phyloP scores from a whole-genome alignment of 2,329 filamentous ascomycete species.

The Phaeomoniella chlamydospora region DNA sequence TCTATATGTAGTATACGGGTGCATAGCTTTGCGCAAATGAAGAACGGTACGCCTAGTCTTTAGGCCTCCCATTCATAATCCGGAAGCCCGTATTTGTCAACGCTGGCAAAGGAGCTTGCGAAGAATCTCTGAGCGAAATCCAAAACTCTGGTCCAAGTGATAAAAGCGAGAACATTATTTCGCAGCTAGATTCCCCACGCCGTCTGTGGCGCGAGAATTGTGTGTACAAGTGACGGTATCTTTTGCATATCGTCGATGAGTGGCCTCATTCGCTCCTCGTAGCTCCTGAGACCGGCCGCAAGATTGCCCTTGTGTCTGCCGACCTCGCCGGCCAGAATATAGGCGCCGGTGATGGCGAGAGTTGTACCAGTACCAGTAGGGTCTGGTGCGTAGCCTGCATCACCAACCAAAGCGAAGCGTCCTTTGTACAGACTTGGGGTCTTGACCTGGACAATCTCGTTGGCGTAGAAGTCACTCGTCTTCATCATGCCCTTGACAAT shows the following conservation, averaged over 20 bases:
- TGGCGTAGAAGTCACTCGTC: conserved; percentile 21
- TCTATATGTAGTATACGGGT: too few species aligned
- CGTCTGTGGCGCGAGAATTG: conserved; percentile 29
- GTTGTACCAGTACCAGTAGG: conserved; percentile 21
- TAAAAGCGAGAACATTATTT: conserved; percentile 25
- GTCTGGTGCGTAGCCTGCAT: conserved; percentile 22
- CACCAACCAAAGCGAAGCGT: conserved; percentile 23
- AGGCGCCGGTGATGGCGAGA: conserved; percentile 26
- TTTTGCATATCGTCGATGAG: conserved; percentile 19
- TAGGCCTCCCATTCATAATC: conserved; percentile 20
- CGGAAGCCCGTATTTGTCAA: conserved; percentile 19
- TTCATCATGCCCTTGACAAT: conserved; percentile 16
- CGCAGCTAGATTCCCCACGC: conserved; percentile 30
- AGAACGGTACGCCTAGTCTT: too few species aligned
- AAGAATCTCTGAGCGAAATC: conserved; percentile 17
- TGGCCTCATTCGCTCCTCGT: conserved; percentile 22
- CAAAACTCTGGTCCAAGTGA: conserved; percentile 21
- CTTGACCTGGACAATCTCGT: conserved; percentile 19
- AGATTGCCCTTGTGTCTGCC: conserved; percentile 14
- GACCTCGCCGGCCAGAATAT: conserved; percentile 40
- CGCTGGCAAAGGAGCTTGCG: conserved; percentile 15
- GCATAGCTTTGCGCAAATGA: too few species aligned
- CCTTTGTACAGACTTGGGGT: conserved; percentile 15
- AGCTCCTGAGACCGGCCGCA: conserved; percentile 17
- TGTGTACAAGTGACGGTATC: conserved; percentile 17